Percentiles rank a stretch among this genome's conserved stretches.
Evolutionary conservation across 1,284 basidiomycete species (phyloP).

Genomic region (Clitocybe nebularis): DNA sequence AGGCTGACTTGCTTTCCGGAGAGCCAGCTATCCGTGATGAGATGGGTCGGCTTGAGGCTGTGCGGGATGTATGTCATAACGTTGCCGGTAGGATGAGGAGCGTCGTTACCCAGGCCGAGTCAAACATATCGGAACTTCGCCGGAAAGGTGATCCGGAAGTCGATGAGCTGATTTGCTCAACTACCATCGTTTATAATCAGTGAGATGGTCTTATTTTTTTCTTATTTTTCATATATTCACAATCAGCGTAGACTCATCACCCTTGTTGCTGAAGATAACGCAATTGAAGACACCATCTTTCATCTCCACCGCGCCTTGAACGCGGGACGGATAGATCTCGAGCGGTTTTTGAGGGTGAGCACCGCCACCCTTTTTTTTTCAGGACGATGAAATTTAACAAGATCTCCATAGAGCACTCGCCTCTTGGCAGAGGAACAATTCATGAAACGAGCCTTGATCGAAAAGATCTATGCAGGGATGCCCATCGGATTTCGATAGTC

Average conservation of each 20-base stretch:
- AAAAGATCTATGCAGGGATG: slow-evolving; percentile 76
- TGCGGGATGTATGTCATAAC: slow-evolving; percentile 85
- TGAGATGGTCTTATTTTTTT: slow-evolving; percentile 38
- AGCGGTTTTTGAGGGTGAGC: slow-evolving; percentile 84
- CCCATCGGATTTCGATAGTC: slow-evolving; percentile 38
- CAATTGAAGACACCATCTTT: slow-evolving; percentile 97
- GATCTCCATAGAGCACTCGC: slow-evolving; percentile 65
- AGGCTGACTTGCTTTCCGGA: slow-evolving; percentile 82
- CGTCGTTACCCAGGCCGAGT: slow-evolving; percentile 63
- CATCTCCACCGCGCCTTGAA: slow-evolving; percentile 94
- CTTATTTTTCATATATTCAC: slow-evolving; percentile 12
- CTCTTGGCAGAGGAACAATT: slow-evolving; percentile 92
- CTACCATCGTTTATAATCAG: slow-evolving; percentile 96
- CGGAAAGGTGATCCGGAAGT: slow-evolving; percentile 79
- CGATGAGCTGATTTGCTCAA: slow-evolving; percentile 92
- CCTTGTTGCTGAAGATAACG: slow-evolving; percentile 96
- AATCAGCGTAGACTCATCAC: slow-evolving; percentile 84
- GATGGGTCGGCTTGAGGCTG: slow-evolving; percentile 91
- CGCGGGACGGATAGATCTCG: slow-evolving; percentile 87
- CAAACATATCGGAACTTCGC: slow-evolving; percentile 65
- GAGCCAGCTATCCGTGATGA: slow-evolving; percentile 94
- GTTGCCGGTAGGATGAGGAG: slow-evolving; percentile 67
- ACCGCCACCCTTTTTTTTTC: too few relatives aligned
- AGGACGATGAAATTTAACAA: too few relatives aligned
- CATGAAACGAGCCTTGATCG: slow-evolving; percentile 86